Conservation (phyloP, 371 early-diverging fungal genomes). For the Zychaea mexicana region DNA sequence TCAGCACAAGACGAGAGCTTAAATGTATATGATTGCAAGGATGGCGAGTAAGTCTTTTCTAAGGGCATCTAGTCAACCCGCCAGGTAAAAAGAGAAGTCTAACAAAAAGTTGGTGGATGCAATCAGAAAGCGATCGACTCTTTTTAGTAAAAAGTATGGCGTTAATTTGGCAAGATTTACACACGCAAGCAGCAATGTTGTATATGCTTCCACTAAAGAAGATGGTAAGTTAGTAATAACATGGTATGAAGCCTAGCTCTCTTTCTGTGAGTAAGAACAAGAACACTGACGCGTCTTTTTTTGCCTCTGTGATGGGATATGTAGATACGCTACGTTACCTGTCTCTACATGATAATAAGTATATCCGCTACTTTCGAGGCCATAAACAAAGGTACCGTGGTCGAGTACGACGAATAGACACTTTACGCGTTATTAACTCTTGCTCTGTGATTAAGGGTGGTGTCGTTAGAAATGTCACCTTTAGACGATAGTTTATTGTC, state of each 20-base stretch:
- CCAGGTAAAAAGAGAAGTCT: background rate
- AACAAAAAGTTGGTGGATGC: background rate
- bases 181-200: conserved; percentile 70
- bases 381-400: conserved; percentile 68
- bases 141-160: conserved; percentile 86
- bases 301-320: background rate
- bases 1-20: conserved; percentile 79
- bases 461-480: conserved; percentile 78
- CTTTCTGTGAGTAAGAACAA: background rate
- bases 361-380: conserved; percentile 88
- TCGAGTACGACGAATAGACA: background rate
- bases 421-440: background rate
- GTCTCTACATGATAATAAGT: conserved; percentile 91
- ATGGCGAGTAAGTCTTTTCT: conserved; percentile 62
- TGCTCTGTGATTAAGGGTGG: conserved; percentile 52
- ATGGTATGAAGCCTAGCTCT: too few relatives aligned
- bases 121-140: conserved; percentile 56
- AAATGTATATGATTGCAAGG: conserved; percentile 71
- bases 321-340: conserved; percentile 89
- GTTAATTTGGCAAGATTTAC: conserved; percentile 85
- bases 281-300: background rate
- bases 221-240: conserved; percentile 62
- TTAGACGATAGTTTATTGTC: conserved; percentile 77
- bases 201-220: conserved; percentile 92
- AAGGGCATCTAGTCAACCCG: background rate